phyloP scores from a whole-genome alignment of 495 filamentous ascomycete species.

The Aspergillus bridgeri region DNA sequence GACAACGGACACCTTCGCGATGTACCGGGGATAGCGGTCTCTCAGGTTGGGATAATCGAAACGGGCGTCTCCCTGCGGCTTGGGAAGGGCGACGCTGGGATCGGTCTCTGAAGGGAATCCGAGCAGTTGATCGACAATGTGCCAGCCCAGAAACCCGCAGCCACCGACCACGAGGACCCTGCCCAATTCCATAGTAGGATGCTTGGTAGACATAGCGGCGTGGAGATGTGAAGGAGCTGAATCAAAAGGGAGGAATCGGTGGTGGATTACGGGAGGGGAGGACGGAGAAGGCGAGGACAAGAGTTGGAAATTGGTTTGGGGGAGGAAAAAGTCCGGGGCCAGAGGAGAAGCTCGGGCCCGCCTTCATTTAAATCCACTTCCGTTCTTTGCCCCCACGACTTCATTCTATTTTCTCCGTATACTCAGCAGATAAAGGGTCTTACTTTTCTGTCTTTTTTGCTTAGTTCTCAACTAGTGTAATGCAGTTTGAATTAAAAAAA shows the following conservation, averaged over 20 bases:
- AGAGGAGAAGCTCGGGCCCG: neutral
- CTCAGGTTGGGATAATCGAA: conserved; percentile 41
- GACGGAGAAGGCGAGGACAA: neutral
- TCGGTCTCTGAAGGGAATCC: conserved; percentile 50
- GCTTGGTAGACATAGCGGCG: conserved; percentile 32
- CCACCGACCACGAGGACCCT: conserved; percentile 56
- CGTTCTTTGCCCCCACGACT: neutral
- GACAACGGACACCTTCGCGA: conserved; percentile 70
- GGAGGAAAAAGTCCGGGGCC: conserved; percentile 10
- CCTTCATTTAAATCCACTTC: neutral
- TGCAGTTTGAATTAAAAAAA: neutral
- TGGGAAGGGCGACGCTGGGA: conserved; percentile 39
- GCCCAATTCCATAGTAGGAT: conserved; percentile 37
- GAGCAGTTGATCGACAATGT: conserved; percentile 56
- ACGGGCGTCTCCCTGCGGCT: conserved; percentile 34
- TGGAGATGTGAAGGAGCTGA: conserved; percentile 1
- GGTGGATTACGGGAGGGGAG: conserved; percentile 2
- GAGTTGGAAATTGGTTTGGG: neutral
- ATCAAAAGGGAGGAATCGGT: conserved; percentile 1
- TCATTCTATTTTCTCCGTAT: too few relatives aligned
- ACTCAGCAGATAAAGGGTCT: too few relatives aligned
- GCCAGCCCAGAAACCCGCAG: conserved; percentile 57
- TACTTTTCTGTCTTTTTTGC: neutral
- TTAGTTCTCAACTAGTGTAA: neutral
- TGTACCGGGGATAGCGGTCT: conserved; percentile 40